Evolutionary conservation across 768 basidiomycete genomes (phyloP), one percentile per base, ranked within the genome.

Genomic region (Auricularia cornea): DNA sequence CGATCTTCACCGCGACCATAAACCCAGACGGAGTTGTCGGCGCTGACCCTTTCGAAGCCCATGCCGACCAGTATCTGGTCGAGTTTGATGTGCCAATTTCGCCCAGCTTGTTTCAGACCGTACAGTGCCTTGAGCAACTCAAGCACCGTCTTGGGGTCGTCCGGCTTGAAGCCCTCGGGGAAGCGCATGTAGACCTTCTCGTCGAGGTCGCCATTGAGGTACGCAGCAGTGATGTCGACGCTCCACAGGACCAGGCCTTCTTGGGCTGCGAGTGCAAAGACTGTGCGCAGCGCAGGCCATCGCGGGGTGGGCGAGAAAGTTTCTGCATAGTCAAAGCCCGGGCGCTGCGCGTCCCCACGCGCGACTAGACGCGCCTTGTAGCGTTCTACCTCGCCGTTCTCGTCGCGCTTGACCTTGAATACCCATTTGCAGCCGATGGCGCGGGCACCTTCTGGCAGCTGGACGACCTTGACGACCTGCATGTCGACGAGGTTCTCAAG

Each of bases 131-230:
- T 60, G 29, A 33, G 59, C 5, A 69, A 59, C 14, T n/a, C n/a
- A n/a, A 57, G 60, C 61, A 62, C 63, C 20, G 20, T 51, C 8
- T 51, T 28, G 4, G 48, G 33, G 20, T 32, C 54, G 54, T 44
- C 62, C 57, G 31, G 54, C 26, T 51, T 33, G 35, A 66, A 71
- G 0, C 72, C 71, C 11, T 72, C 63, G 0, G 70, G 74, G 30
- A 73, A 74, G 0, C 61, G 51, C 73, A 76, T 76, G 56, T 74
- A 76, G 0, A 76, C 68, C n/a, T 75, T 71, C 40, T 76, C 75
- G 38, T 72, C 54, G 0, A 76, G 62, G 0, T 65, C 28, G 1
- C 72, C 68, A 51, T 77, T 72, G 0, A 77, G 67, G 60, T 74
- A 76, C 0, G 72, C 71, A 0, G 69, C 68, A 2, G 67, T 70